Base-by-base conservation (phyloP, 805 yeast species). In the Clavispora vitiphila region DNA sequence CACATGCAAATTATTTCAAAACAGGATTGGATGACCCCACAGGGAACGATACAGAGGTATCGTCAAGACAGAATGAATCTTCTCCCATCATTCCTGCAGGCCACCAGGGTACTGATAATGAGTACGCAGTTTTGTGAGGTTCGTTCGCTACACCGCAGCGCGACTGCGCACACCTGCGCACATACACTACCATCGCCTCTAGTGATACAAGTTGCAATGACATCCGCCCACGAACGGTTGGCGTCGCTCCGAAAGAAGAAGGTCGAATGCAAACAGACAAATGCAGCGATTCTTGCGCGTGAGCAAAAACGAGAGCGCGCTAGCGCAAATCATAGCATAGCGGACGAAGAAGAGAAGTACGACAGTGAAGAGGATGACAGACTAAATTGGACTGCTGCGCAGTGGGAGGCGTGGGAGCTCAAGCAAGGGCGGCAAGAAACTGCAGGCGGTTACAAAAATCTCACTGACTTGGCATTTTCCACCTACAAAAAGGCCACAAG, bases 401-500 rank as follows among this genome's bases (percentile, higher is more conserved):
- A 85, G 40, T 71, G 78, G 42, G 84, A 80, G 48, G 64, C 66
- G 40, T 83, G 89, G 89, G 75, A 79, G 19, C 62, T 53, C 22
- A 71, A 67, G 40, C 54, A 61, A 41, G 60, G 53, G 34, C 19
- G 31, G 48, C 51, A 37, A 63, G 60, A 39, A 48, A 5, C 50
- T 50, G 9, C 58, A 58, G 16, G 56, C 70, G 1, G 75, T 12
- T 73, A 72, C 42, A 67, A 66, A 32, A 79, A 81, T 51, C 73
- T 68, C 48, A 58, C 71, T 27, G 73, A 76, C 35, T 56, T 83
- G 15, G 91, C 91, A 0, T 78, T 77, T 24, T 67, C 68, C 39
- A 69, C 87, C 0, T 85, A 83, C 55, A 56, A 67, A 38, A 81
- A 81, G 54, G 78, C 74, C 31, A 54, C 81, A 9, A 50, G 64